These are phyloP conservation scores for Tricholoma matsutake DNA, from an alignment of 768 basidiomycete genomes.

Conservation along the genomic window DNA sequence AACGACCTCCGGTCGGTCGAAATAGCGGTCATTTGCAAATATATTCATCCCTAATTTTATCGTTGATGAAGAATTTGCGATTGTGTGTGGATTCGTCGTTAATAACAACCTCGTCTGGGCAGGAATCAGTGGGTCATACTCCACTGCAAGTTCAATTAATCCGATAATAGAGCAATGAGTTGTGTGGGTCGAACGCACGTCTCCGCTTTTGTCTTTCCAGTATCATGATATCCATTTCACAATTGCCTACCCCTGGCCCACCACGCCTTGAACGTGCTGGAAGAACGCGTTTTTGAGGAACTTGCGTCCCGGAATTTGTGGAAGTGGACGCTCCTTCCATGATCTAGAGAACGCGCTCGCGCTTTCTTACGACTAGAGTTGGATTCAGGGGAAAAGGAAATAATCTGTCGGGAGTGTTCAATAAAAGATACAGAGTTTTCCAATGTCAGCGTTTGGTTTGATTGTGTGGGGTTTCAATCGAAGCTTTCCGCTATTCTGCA, in stretches of 20 bases:
- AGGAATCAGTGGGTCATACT: conserved; percentile 71
- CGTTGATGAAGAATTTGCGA: conserved; percentile 39
- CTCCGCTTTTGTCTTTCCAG: conserved; percentile 76
- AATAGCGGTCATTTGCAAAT: conserved; percentile 67
- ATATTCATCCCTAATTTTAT: conserved; percentile 48
- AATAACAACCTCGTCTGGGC: conserved; percentile 62
- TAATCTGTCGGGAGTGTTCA: background rate
- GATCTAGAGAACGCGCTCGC: conserved; percentile 2
- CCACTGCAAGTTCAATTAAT: conserved; percentile 42
- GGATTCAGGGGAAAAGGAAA: background rate
- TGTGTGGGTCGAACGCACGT: conserved; percentile 45
- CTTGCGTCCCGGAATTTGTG: conserved; percentile 30
- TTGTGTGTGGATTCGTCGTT: conserved; percentile 63
- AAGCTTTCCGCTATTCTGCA: background rate
- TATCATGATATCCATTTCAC: conserved; percentile 81
- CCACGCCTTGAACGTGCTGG: conserved; percentile 80
- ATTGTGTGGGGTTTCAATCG: background rate
- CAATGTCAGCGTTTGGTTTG: background rate
- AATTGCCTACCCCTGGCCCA: conserved; percentile 75
- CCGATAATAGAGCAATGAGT: background rate
- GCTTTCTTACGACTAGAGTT: background rate
- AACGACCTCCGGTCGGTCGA: conserved; percentile 75
- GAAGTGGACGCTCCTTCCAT: conserved; percentile 40
- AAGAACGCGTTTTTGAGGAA: conserved; percentile 73
- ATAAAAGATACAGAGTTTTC: background rate